phyloP scores from a whole-genome alignment of 768 basidiomycete species.

The Boletus huronensis region DNA sequence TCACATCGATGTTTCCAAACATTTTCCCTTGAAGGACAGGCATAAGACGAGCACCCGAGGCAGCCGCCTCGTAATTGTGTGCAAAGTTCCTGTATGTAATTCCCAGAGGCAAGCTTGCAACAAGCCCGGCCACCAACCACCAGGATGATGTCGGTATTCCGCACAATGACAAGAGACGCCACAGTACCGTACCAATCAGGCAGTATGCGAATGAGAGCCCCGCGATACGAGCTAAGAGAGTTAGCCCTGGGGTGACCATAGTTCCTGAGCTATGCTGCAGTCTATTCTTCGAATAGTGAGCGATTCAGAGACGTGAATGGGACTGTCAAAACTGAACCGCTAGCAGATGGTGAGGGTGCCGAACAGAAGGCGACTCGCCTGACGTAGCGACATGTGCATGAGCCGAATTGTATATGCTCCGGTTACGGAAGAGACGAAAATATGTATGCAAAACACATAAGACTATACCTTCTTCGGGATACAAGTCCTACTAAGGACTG shows the following conservation, averaged over 20 bases:
- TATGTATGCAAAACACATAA: background rate
- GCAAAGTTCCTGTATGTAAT: slow-evolving; percentile 28
- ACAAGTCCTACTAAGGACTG: too few species aligned
- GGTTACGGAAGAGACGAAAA: background rate
- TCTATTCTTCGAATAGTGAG: background rate
- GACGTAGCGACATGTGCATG: background rate
- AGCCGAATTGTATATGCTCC: background rate
- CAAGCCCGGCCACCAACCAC: slow-evolving; percentile 31
- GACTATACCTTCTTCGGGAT: background rate
- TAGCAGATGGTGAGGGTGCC: background rate
- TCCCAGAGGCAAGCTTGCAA: slow-evolving; percentile 34
- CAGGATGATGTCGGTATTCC: slow-evolving; percentile 35
- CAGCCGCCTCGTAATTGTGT: slow-evolving; percentile 37
- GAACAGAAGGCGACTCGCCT: background rate
- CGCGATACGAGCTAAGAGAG: slow-evolving; percentile 5
- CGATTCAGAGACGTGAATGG: background rate
- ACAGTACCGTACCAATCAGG: background rate
- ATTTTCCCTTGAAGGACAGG: slow-evolving; percentile 37
- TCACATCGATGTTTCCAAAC: slow-evolving; percentile 46
- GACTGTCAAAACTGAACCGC: background rate
- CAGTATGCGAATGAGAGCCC: background rate
- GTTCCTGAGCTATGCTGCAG: background rate
- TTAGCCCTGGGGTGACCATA: slow-evolving; percentile 18
- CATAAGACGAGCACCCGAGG: slow-evolving; percentile 45
- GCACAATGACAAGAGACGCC: slow-evolving; percentile 10